Base-by-base conservation (phyloP, 257 asterid species). In the Solanum pinnatisectum region DNA sequence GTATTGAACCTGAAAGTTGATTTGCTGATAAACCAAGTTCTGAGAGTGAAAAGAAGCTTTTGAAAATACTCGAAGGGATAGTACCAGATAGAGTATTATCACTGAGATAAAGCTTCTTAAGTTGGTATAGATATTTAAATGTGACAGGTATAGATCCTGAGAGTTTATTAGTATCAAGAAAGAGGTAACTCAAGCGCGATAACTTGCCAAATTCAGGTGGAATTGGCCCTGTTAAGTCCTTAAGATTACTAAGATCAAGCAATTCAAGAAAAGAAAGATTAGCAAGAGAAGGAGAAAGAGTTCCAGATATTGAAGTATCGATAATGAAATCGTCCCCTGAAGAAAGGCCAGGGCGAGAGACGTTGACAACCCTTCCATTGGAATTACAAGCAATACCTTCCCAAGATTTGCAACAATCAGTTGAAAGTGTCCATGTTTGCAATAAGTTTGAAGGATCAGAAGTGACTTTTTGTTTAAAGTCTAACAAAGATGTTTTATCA, bases 401-500 rank as follows among this genome's bases (percentile, higher is more conserved):
- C 98, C 98, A 96, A 8, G 87, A 7, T 13, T 49, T 87, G 94
- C 98, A 96, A 87, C 98, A 96, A 88, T 94, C 96, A 15, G 92
- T 92, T 81, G 90, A 37, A 3, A 94, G 89, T 32, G 16, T 71
- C 98, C 98, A 95, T 52, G 98, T 84, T n/a, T 83, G 37, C 84
- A 96, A 92, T 73, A 94, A 68, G 1, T 67, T 15, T 10, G 88
- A 90, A 13, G 98, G 96, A 83, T 96, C 98, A 9, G 67, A 87
- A 16, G 91, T 91, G 91, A 94, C 93, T 83, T 40, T 70, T 22
- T 83, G 25, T 74, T 94, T 95, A 91, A 95, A 96, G 56, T 93
- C 88, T n/a, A 94, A 70, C 20, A 96, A 87, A 14, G 95, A 95
- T 86, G 90, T 89, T 89, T 90, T 52, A 8, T 95, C 98, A 5